Evolutionary conservation across 345 rosid species (phyloP).

Genomic region (Balakata baccata): DNA sequence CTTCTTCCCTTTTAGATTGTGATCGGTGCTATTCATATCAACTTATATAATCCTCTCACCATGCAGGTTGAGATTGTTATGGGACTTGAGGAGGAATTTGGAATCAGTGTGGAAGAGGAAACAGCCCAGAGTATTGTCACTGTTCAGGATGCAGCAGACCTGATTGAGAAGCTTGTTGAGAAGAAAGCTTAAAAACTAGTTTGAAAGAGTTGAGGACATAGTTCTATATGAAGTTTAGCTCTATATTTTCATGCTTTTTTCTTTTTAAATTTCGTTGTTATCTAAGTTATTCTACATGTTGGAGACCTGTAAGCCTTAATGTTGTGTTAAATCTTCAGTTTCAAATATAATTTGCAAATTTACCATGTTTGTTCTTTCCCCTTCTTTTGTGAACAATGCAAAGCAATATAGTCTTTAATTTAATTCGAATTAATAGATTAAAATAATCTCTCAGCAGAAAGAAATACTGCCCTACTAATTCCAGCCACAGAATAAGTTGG

Average conservation of each 20-base stretch:
- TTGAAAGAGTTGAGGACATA: slow-evolving; percentile 1
- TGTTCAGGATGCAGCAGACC: slow-evolving; percentile 69
- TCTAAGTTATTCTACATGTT: background rate
- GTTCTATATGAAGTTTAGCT: slow-evolving; percentile 12
- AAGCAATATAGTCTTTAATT: too few relatives aligned
- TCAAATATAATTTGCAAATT: background rate
- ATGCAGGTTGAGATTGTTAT: slow-evolving; percentile 71
- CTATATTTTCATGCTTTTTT: background rate
- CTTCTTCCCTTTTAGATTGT: too few relatives aligned
- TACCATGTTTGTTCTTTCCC: background rate
- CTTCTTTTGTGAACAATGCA: too few relatives aligned
- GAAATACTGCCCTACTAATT: too few relatives aligned
- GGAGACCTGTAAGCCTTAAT: background rate
- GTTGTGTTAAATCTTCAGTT: background rate
- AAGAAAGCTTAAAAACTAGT: slow-evolving; percentile 25
- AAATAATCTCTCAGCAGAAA: too few relatives aligned
- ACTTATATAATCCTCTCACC: background rate
- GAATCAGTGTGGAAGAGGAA: slow-evolving; percentile 66
- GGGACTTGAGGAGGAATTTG: slow-evolving; percentile 73
- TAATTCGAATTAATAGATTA: too few relatives aligned
- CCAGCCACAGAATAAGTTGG: too few relatives aligned
- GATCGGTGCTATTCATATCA: too few relatives aligned
- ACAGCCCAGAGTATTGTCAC: slow-evolving; percentile 57
- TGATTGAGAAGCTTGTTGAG: slow-evolving; percentile 53
- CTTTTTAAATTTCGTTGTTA: background rate